Evolutionary conservation across 2,329 filamentous ascomycete genomes (phyloP).

Genomic region (Epicoccum sorghinum): DNA sequence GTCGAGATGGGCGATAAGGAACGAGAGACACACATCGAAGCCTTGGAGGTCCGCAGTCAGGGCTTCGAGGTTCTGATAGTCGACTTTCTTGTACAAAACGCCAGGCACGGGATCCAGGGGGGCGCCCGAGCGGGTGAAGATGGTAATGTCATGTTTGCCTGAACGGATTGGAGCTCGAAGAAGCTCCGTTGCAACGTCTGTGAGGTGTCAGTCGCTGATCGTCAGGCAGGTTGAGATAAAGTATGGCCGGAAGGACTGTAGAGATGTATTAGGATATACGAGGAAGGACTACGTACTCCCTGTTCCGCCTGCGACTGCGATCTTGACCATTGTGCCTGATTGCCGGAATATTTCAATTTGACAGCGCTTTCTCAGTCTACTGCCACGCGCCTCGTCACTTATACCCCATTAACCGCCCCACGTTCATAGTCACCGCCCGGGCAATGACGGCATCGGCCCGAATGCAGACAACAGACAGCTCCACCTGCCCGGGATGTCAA

Average conservation of each 20-base stretch:
- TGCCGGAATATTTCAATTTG: background rate
- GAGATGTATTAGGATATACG: background rate
- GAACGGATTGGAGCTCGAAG: conserved; percentile 57
- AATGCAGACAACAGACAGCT: background rate
- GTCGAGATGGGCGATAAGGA: conserved; percentile 43
- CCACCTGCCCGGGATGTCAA: conserved; percentile 1
- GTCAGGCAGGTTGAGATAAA: background rate
- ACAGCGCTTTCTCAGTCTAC: background rate
- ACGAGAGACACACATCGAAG: conserved; percentile 57
- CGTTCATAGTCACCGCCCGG: conserved; percentile 4
- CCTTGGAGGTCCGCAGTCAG: conserved; percentile 53
- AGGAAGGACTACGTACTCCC: conserved; percentile 34
- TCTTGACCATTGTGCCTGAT: conserved; percentile 35
- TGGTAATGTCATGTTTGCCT: conserved; percentile 59
- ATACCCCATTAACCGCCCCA: background rate
- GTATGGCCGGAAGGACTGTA: background rate
- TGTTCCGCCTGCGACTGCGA: conserved; percentile 46
- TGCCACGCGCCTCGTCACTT: background rate
- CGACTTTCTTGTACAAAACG: conserved; percentile 51
- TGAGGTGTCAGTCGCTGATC: background rate
- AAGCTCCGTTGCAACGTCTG: conserved; percentile 61
- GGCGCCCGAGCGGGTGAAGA: conserved; percentile 57
- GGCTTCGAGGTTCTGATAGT: conserved; percentile 52
- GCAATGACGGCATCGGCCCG: conserved; percentile 13
- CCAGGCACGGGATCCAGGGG: conserved; percentile 23